Evolutionary conservation across 1,284 basidiomycete genomes (phyloP).

Genomic region (Phenoliferia sp.): DNA sequence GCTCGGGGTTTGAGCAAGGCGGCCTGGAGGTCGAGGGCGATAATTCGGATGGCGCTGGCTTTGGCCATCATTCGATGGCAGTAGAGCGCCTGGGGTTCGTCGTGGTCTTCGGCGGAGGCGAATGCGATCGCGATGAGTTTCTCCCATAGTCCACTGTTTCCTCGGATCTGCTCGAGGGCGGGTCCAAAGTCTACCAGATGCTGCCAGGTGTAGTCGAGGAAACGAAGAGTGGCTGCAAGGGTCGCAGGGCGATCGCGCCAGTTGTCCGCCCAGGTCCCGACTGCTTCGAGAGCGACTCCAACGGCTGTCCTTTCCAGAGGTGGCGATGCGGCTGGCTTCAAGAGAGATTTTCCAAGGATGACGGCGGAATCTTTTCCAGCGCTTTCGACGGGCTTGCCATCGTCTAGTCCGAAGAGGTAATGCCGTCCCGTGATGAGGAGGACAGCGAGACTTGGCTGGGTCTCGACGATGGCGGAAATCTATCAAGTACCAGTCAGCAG

Average conservation of each 20-base stretch:
- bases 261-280: conserved; percentile 63
- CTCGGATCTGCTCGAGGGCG: conserved; percentile 55
- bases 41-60: conserved; percentile 65
- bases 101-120: conserved; percentile 62
- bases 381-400: conserved; percentile 35
- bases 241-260: conserved; percentile 72
- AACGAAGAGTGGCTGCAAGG: conserved; percentile 68
- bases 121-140: conserved; percentile 57
- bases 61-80: conserved; percentile 68
- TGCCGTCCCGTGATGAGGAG: conserved; percentile 71
- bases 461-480: conserved; percentile 76
- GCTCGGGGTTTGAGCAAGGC: conserved; percentile 48
- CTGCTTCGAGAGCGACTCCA: conserved; percentile 56
- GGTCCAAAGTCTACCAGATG: conserved; percentile 70
- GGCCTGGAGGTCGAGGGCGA: conserved; percentile 44
- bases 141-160: conserved; percentile 60
- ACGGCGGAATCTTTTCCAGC: conserved; percentile 47
- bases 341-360: conserved; percentile 25
- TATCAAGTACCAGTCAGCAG: conserved; percentile 57
- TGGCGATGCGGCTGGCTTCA: conserved; percentile 15
- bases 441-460: conserved; percentile 78
- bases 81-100: conserved; percentile 47
- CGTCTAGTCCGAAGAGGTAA: conserved; percentile 41
- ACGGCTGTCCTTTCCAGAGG: conserved; percentile 38
- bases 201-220: conserved; percentile 76